phyloP scores from a whole-genome alignment of 2,329 filamentous ascomycete species.

The Scedosporium aurantiacum region DNA sequence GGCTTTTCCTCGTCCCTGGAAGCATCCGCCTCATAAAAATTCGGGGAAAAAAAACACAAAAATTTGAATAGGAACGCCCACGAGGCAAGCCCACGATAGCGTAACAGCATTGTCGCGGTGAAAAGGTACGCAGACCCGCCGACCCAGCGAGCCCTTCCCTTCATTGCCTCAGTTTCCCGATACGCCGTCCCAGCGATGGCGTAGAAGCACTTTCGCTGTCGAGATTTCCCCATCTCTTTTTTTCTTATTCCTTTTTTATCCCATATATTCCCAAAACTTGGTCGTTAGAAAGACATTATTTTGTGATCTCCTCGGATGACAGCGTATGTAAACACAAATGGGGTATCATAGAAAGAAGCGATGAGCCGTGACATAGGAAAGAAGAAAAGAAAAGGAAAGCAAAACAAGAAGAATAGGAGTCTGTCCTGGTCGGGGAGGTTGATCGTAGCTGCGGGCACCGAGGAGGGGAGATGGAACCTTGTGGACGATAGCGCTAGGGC shows the following conservation, averaged over 20 bases:
- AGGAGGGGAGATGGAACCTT: conserved; percentile 6
- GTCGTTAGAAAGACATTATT: conserved; percentile 6
- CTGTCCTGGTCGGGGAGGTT: not conserved
- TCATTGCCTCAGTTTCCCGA: conserved; percentile 32
- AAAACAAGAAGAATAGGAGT: conserved; percentile 3
- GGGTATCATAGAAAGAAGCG: conserved; percentile 28
- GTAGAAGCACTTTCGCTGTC: conserved; percentile 45
- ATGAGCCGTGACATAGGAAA: conserved; percentile 6
- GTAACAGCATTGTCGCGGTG: conserved; percentile 40
- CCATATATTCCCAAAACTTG: not conserved
- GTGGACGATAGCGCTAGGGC: conserved; percentile 38
- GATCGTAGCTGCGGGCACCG: not conserved
- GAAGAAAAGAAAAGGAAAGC: conserved; percentile 13
- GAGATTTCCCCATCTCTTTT: conserved; percentile 19
- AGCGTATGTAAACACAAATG: conserved; percentile 33
- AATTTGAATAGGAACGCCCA: conserved; percentile 26
- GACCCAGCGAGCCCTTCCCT: conserved; percentile 6
- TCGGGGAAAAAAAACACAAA: conserved; percentile 12
- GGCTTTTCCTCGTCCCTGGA: too few species aligned
- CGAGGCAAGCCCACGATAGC: conserved; percentile 40
- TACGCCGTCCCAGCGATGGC: conserved; percentile 45
- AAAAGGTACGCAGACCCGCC: conserved; percentile 5
- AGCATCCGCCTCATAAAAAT: not conserved
- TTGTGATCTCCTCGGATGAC: conserved; percentile 15
- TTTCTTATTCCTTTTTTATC: not conserved